Conservation (phyloP, 306 rosid species). For the Acacia crassicarpa region DNA sequence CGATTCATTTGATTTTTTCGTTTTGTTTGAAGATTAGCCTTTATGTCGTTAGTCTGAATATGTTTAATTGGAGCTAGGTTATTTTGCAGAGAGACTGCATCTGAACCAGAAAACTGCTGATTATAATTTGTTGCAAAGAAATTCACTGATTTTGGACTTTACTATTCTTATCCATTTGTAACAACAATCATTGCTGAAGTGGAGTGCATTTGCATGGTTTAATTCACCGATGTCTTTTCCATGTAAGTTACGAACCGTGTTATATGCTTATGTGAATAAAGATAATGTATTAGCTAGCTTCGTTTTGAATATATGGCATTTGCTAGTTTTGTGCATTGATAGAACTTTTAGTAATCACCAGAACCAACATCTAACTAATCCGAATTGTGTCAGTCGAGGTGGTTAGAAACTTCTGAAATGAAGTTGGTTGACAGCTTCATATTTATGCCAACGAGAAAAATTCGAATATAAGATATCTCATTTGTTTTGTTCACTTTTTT, state of each 20-base stretch:
- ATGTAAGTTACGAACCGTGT: not conserved
- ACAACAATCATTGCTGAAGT: not conserved
- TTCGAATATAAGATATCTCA: not conserved
- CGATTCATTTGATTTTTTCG: not conserved
- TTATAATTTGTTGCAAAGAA: not conserved
- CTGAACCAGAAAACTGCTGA: constrained; percentile 9
- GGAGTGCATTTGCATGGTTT: not conserved
- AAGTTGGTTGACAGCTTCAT: not conserved
- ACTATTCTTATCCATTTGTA: not conserved
- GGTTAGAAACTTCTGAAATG: not conserved
- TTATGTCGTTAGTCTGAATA: not conserved
- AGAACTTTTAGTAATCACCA: not conserved
- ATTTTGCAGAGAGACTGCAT: constrained; percentile 25
- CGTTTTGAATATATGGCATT: not conserved
- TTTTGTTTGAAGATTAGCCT: not conserved
- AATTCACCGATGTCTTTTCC: not conserved
- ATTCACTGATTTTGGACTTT: not conserved
- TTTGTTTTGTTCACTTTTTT: not conserved
- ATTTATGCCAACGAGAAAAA: not conserved
- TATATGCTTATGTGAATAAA: not conserved
- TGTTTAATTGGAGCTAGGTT: constrained; percentile 29
- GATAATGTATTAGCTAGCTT: not conserved
- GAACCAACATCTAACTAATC: not conserved
- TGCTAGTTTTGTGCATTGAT: not conserved
- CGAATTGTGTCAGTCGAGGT: not conserved